A percentile compares a stretch with the other conserved stretches of the same genome.
Evolutionary conservation across 345 rosid genomes (phyloP).

Genomic region (Salix dunnii): DNA sequence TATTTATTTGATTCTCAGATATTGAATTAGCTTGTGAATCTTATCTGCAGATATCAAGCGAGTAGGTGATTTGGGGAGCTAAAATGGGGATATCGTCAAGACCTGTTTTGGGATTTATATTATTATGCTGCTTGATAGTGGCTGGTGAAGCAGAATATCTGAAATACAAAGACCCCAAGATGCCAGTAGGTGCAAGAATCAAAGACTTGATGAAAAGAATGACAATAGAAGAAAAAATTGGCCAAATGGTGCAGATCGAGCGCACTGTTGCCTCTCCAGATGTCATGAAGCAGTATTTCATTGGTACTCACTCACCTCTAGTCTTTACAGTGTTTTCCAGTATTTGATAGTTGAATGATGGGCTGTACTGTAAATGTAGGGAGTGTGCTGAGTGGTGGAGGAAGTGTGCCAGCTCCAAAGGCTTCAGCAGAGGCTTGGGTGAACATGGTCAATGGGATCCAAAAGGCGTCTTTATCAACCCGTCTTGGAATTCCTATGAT

Average conservation of each 20-base stretch:
- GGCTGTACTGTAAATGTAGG: not conserved
- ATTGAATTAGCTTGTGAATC: not conserved
- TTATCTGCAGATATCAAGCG: not conserved
- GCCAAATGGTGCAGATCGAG: conserved; percentile 55
- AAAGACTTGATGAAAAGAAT: conserved; percentile 41
- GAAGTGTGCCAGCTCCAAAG: conserved; percentile 24
- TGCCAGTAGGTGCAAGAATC: conserved; percentile 33
- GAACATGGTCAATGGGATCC: conserved; percentile 16
- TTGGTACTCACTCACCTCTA: conserved; percentile 26
- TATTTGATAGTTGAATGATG: not conserved
- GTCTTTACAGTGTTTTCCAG: not conserved
- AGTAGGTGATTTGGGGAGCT: conserved; percentile 6
- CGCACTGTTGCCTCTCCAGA: conserved; percentile 38
- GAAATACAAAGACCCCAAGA: conserved; percentile 26
- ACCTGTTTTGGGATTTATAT: conserved; percentile 15
- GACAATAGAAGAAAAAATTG: conserved; percentile 52
- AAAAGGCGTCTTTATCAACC: conserved; percentile 22
- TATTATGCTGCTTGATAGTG: conserved; percentile 13
- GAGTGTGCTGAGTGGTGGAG: conserved; percentile 28
- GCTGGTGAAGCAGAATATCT: conserved; percentile 8
- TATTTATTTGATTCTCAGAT: conserved; percentile 1
- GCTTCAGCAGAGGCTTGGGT: conserved; percentile 26
- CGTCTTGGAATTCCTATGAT: conserved; percentile 31
- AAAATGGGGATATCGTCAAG: conserved; percentile 14
- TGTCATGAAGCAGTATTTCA: conserved; percentile 34